Conservation (phyloP, 2,329 filamentous ascomycete species). For the Cordyceps farinosa region DNA sequence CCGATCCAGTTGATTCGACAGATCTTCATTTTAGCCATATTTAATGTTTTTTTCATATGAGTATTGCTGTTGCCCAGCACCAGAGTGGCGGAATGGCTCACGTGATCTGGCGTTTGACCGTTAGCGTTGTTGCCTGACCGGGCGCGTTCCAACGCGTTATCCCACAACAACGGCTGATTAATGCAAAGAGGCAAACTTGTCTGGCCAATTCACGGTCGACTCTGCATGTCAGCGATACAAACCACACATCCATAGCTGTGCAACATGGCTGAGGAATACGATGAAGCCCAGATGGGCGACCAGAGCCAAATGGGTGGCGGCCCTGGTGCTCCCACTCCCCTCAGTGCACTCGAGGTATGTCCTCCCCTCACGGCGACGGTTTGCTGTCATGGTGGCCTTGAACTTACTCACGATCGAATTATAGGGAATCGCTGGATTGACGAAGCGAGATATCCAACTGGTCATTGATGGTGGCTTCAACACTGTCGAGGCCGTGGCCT, state of each 20-base stretch:
- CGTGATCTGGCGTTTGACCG: constrained; percentile 15
- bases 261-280: constrained; percentile 54
- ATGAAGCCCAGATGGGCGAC: constrained; percentile 63
- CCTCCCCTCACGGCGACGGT: not conserved
- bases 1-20: too few relatives aligned
- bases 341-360: constrained; percentile 78
- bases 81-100: not conserved
- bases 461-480: constrained; percentile 90
- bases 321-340: constrained; percentile 89
- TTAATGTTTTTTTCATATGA: not conserved
- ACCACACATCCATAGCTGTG: not conserved
- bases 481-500: constrained; percentile 93
- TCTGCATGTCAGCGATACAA: not conserved
- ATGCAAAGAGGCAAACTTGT: not conserved
- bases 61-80: not conserved
- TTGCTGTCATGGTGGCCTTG: not conserved
- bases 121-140: constrained; percentile 10
- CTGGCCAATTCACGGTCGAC: not conserved
- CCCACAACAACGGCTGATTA: constrained; percentile 16
- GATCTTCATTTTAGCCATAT: too few relatives aligned
- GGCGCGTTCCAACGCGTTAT: constrained; percentile 17
- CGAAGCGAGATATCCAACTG: constrained; percentile 92
- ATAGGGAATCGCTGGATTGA: constrained; percentile 81
- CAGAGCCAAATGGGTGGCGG: constrained; percentile 73
- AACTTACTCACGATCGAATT: constrained; percentile 17